A percentile compares a stretch with the other conserved stretches of the same genome.
Conservation (phyloP, 2,329 filamentous ascomycete genomes). For the Pezicula radicicola region DNA sequence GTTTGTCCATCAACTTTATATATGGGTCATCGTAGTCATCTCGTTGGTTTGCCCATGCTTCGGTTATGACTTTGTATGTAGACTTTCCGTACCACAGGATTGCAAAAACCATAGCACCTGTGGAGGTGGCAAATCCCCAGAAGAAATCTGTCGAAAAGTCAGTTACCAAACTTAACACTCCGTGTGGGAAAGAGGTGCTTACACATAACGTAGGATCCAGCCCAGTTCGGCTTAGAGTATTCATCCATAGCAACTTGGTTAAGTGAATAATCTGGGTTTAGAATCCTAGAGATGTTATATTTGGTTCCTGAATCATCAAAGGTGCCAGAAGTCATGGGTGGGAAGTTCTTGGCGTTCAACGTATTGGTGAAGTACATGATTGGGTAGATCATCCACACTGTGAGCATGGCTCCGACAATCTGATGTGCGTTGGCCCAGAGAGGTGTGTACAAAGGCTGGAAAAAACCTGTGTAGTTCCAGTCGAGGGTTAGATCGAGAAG, state of each 20-base stretch:
- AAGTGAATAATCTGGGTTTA: conserved; percentile 24
- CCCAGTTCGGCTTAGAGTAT: conserved; percentile 46
- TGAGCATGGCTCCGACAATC: conserved; percentile 41
- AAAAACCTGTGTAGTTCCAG: conserved; percentile 9
- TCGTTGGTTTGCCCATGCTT: conserved; percentile 16
- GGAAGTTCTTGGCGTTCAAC: conserved; percentile 32
- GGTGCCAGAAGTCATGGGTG: conserved; percentile 67
- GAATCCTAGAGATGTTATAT: conserved; percentile 26
- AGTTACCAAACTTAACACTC: no score
- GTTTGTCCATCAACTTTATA: conserved; percentile 26
- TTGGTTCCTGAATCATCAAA: conserved; percentile 38
- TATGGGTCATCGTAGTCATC: conserved; percentile 28
- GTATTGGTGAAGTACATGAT: conserved; percentile 9
- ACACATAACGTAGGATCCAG: conserved; percentile 26
- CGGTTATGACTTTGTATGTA: conserved; percentile 14
- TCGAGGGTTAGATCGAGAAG: conserved; percentile 27
- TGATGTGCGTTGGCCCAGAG: conserved; percentile 74
- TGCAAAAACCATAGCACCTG: conserved; percentile 27
- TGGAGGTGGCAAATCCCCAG: conserved; percentile 31
- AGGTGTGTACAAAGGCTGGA: conserved; percentile 56
- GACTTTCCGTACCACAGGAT: conserved; percentile 26
- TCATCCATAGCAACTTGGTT: conserved; percentile 52
- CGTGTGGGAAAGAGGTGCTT: neutral
- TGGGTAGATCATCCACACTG: conserved; percentile 8
- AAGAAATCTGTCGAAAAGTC: conserved; percentile 21